Percentiles rank a stretch among this genome's conserved stretches.
These are phyloP conservation scores for Vigna angularis DNA, from an alignment of 306 rosid genomes.

Conservation along the genomic window DNA sequence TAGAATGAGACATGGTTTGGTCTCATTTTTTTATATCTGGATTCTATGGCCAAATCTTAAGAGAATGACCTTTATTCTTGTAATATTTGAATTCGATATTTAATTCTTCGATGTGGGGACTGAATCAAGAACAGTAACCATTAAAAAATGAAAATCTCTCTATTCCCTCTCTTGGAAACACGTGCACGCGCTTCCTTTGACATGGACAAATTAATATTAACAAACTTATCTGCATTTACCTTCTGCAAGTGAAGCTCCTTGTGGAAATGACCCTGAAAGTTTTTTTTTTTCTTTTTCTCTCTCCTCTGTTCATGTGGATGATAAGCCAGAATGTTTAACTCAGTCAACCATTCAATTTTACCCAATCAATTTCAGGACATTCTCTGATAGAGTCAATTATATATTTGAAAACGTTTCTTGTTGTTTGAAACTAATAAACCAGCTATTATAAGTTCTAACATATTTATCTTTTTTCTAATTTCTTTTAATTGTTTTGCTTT, in stretches of 20 bases:
- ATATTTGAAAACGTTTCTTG: neutral
- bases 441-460: no score
- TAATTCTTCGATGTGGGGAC: conserved; percentile 49
- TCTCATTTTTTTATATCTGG: conserved; percentile 41
- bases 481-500: no score
- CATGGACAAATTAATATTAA: conserved; percentile 31
- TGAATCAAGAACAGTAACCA: conserved; percentile 22
- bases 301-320: neutral
- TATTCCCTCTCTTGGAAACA: conserved; percentile 27
- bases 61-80: conserved; percentile 41
- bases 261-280: conserved; percentile 5
- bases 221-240: conserved; percentile 37
- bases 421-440: no score
- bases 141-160: conserved; percentile 36
- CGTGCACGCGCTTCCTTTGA: conserved; percentile 47
- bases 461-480: no score
- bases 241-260: neutral
- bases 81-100: conserved; percentile 37
- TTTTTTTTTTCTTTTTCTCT: neutral
- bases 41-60: conserved; percentile 41
- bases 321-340: neutral
- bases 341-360: conserved; percentile 37
- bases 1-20: conserved; percentile 51
- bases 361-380: neutral
- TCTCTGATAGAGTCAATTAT: neutral